Evolutionary conservation across 805 yeast species (phyloP), one percentile per base, ranked within the genome.

Genomic region (Cyberlindnera amylophila): DNA sequence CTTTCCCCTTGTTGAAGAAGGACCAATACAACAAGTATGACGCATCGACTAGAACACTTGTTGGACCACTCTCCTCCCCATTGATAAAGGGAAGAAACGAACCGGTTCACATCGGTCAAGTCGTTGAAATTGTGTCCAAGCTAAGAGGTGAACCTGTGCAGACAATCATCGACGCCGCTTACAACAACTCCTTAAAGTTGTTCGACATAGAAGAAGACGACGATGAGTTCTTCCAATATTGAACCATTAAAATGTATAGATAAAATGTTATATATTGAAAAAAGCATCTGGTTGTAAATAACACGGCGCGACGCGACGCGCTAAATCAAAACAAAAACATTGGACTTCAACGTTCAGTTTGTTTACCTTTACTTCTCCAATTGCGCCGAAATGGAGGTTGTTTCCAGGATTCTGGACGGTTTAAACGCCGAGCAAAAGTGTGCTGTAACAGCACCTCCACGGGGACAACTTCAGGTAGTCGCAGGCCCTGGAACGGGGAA

Each of bases 11-110:
- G 12, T 71, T 81, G 21, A 85, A 86, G 57, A 79, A 82, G 45
- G 91, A 85, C 36, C 74, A 78, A 41, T 78, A 63, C 57, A 52
- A 54, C 14, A 38, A 39, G 19, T 67, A 69, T 39, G 63, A 58
- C 45, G 46, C 57, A 32, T 36, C 56, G 18, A 61, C 57, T 12
- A 50, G 60, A 33, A 40, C 53, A 24, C 40, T 53, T 39, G 60
- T 55, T 32, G 70, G 70, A 17, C 61, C 62, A 34, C 45, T 63
- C 3, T 54, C 58, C 4, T 54, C 64, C 14, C 53, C 65, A 15
- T 63, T 87, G 69, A 75, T 93, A 33, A 84, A 84, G 50, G 82
- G 91, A 0, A 72, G 99, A 57, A 89, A 93, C 61, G 99, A 93
- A 62, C 99, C 99, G 0, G 89, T 95, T 38, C 74, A 78, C 34